These are phyloP conservation scores for Stramenopiles sp. DNA, from an alignment of 352 stramenopile genomes.

Conservation along the genomic window DNA sequence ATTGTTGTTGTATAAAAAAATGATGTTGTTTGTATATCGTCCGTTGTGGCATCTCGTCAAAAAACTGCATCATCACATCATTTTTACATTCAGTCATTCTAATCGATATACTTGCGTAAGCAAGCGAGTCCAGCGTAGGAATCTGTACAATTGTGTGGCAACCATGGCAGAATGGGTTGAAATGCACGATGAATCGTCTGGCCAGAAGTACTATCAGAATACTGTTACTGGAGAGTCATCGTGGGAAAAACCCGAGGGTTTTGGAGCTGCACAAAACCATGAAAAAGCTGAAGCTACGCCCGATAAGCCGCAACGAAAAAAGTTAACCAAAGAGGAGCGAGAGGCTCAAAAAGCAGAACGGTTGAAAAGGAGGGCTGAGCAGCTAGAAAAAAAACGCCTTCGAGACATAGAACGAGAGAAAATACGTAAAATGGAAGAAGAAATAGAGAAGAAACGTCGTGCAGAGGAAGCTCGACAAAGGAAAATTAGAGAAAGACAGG, in stretches of 20 bases:
- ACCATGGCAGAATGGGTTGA: neutral
- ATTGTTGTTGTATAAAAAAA: too few relatives aligned
- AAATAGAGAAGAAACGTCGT: neutral
- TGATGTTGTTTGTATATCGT: too few relatives aligned
- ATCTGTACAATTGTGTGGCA: too few relatives aligned
- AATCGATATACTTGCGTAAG: too few relatives aligned
- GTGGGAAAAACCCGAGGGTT: conserved; percentile 7
- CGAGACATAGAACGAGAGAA: conserved; percentile 2
- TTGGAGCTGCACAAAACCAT: neutral
- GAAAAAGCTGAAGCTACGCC: neutral
- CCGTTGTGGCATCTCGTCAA: too few relatives aligned
- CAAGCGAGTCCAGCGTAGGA: too few relatives aligned
- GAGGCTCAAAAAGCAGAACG: conserved; percentile 6
- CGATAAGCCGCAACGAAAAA: neutral
- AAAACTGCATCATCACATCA: too few relatives aligned
- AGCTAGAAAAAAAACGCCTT: conserved; percentile 3
- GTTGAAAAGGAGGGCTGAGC: neutral
- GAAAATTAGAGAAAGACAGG: neutral
- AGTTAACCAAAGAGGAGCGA: conserved; percentile 5
- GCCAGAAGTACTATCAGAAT: conserved; percentile 1
- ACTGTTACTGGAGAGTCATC: neutral
- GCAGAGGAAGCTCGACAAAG: neutral
- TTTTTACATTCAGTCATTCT: too few relatives aligned
- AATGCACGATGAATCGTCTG: neutral
- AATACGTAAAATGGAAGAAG: conserved; percentile 4